Base-by-base conservation (phyloP, 2,329 filamentous ascomycete species). In the Epichloe brachyelytri region DNA sequence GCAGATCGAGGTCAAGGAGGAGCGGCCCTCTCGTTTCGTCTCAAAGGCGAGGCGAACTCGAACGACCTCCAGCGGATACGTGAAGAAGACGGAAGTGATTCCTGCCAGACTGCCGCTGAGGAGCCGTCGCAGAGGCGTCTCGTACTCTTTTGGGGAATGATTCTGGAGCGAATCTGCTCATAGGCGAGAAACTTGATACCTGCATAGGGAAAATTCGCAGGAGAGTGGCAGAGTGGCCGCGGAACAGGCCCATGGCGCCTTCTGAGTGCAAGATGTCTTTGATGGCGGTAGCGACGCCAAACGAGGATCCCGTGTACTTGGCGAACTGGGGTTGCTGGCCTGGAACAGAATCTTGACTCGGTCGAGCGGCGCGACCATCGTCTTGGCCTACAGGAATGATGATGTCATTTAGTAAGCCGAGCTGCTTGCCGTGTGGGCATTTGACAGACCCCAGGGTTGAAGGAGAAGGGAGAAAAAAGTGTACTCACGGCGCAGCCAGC, bases 311-410 rank as follows among this genome's bases (percentile, higher is more conserved):
- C 1, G 88, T 82, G 65, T 97, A 98, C 70, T 95, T 95, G 50
- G 85, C 79, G 65, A 95, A 98, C 59, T 93, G 85, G 3, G 93
- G 93, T 93, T 96, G 62, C 86, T 88, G 49, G 93, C 86, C 67
- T 98, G 93, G 71, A 98, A 97, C 41, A 98, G 85, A 63, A 98
- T 98, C 71, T 98, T 98, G 62, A 98, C 93, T 58, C 93, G 85
- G 70, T 98, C 93, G 56, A 98, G 85, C 22, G 93, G 93, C 22
- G 89, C 93, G 38, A 98, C 94, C 6, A 95, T 75, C 0, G 91
- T 96, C 75, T 98, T 98, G 55, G 86, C 93, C 89, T 95, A 49
- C 14, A 3, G 5, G 10, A 30, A 51, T 48, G 40, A 37, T 5
- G 3, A 30, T 4, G 10, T 4, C 26, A 1, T 30, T 30, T 30